Conservation (phyloP, 106 monocot species). For the Acanthochlamys bracteata region DNA sequence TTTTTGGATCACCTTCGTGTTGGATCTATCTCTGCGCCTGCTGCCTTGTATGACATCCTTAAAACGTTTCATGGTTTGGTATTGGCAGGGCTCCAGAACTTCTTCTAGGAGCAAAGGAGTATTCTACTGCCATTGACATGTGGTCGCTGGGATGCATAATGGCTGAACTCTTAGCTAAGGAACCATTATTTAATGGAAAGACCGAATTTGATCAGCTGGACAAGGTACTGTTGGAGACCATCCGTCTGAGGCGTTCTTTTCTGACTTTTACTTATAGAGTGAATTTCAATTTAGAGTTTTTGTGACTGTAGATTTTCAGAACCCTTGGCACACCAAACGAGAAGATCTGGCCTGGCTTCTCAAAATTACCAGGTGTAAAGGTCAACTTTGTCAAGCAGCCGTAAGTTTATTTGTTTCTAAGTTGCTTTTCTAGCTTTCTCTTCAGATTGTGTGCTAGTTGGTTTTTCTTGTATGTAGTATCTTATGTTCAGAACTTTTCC, state of each 20-base stretch:
- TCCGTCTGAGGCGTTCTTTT: slow-evolving; percentile 1
- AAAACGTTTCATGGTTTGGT: neutral
- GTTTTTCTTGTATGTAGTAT: neutral
- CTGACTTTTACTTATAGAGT: neutral
- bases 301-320: slow-evolving; percentile 11
- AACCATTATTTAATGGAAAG: slow-evolving; percentile 64
- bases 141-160: slow-evolving; percentile 86
- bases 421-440: neutral
- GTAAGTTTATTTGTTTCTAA: neutral
- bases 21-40: too few relatives aligned
- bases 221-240: slow-evolving; percentile 28
- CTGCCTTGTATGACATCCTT: too few relatives aligned
- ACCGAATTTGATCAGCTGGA: slow-evolving; percentile 68
- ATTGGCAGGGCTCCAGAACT: slow-evolving; percentile 63
- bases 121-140: slow-evolving; percentile 82
- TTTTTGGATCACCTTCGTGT: too few relatives aligned
- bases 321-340: slow-evolving; percentile 22
- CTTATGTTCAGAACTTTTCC: slow-evolving; percentile 23
- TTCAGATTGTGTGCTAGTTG: neutral
- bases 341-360: slow-evolving; percentile 16
- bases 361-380: slow-evolving; percentile 12
- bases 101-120: slow-evolving; percentile 53
- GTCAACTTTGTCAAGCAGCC: slow-evolving; percentile 13
- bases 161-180: slow-evolving; percentile 70
- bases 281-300: neutral